phyloP scores from a whole-genome alignment of 78 protist genomes.

The Dictyostelium discoideum region dicty_2.7 NC_007089.4:4354001-4354500 shows the following conservation, averaged over 20 bases:
- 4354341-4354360: conserved; percentile 82
- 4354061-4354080: not conserved
- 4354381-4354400: conserved; percentile 81
- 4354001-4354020: not conserved
- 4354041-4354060: too few relatives aligned
- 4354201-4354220: conserved; percentile 30
- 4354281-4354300: conserved; percentile 56
- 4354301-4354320: conserved; percentile 77
- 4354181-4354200: conserved; percentile 20
- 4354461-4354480: conserved; percentile 84
- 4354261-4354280: conserved; percentile 63
- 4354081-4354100: too few relatives aligned
- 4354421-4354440: conserved; percentile 85
- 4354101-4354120: too few relatives aligned
- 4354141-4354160: not conserved
- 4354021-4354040: not conserved
- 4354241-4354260: conserved; percentile 16
- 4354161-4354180: conserved; percentile 59
- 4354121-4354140: too few relatives aligned
- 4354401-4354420: conserved; percentile 82
- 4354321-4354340: conserved; percentile 82
- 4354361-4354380: conserved; percentile 76
- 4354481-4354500: conserved; percentile 79
- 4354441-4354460: conserved; percentile 81
- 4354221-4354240: not conserved